Base-by-base conservation (phyloP, 345 rosid genomes). In the Sonneratia caseolaris region DNA sequence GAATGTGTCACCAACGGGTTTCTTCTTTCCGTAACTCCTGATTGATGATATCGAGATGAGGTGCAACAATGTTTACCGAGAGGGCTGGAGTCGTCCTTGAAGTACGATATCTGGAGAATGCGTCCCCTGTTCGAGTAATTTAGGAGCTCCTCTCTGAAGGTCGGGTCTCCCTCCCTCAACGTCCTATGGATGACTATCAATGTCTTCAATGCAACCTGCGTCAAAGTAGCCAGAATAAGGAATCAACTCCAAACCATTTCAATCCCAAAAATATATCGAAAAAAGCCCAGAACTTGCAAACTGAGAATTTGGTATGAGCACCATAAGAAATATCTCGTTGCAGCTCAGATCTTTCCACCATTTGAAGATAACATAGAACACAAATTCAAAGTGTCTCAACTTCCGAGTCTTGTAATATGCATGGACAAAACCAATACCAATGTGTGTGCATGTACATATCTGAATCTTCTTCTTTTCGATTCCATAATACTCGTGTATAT, bases 181-280 rank as follows among this genome's bases (percentile, higher is more conserved):
- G 99, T 87, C 82, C 99, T 83, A 48, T 95, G 99, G 68, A 95
- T 90, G n/a, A 95, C 99, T 81, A 92, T 90, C 74, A 95, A 80
- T 53, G 87, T 86, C 84, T 95, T 95, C 72, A 90, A 78, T 10
- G 99, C 99, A 64, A 95, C 99, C 99, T 95, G 64, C 32, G 36
- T 7, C 9, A 7, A 7, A 14, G n/a, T 5, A 16, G 43, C 43
- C 43, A 2, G 15, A 37, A 67, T 10, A 55, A n/a, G 45, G 38
- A 37, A 47, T 27, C 14, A 37, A 66, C 18, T 3, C 1, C 12
- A 15, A 14, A 6, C 36, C 16, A 37, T 15, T 12, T 48, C 4
- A 4, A 12, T 10, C 53, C 18, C 53, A 16, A 48, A 14, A 48
- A 48, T 3, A 48, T 48, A 42, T 62, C 62, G 0, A 15, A 68